Evolutionary conservation across 306 rosid species (phyloP).

Genomic region (Quercus parvula): DNA sequence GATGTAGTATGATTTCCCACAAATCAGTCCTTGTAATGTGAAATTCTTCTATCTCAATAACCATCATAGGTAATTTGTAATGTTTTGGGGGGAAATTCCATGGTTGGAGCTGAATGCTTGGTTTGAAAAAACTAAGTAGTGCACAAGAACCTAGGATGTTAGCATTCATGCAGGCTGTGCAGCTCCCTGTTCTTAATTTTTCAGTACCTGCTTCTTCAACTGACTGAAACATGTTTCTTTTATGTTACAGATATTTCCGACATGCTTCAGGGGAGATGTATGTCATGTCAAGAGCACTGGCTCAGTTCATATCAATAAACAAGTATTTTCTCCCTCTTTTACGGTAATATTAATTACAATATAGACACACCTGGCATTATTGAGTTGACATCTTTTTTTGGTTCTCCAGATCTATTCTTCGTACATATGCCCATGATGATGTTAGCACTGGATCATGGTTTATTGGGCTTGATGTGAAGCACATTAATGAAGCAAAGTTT

Average conservation of each 20-base stretch:
- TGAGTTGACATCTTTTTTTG: slow-evolving; percentile 13
- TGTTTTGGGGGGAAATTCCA: no score
- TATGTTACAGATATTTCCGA: slow-evolving; percentile 54
- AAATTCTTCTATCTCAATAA: not conserved
- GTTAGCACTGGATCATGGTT: slow-evolving; percentile 73
- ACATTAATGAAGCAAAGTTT: slow-evolving; percentile 49
- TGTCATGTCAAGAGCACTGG: slow-evolving; percentile 64
- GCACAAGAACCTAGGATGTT: not conserved
- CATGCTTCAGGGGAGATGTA: slow-evolving; percentile 60
- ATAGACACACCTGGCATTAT: slow-evolving; percentile 3
- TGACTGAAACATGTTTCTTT: slow-evolving; percentile 1
- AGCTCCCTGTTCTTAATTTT: not conserved
- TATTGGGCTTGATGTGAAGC: slow-evolving; percentile 64
- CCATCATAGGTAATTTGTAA: no score
- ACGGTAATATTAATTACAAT: slow-evolving; percentile 6
- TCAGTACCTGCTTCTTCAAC: not conserved
- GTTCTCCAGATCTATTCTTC: slow-evolving; percentile 52
- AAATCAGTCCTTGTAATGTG: not conserved
- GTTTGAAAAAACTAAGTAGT: not conserved
- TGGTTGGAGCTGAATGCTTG: not conserved
- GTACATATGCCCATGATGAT: slow-evolving; percentile 67
- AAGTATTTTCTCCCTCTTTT: slow-evolving; percentile 34
- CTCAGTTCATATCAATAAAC: slow-evolving; percentile 61
- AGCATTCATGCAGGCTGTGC: not conserved
- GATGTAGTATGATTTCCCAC: not conserved